These are phyloP conservation scores for Endocladia muricata DNA, from an alignment of 31 red algal genomes.

Conservation along the genomic window DNA sequence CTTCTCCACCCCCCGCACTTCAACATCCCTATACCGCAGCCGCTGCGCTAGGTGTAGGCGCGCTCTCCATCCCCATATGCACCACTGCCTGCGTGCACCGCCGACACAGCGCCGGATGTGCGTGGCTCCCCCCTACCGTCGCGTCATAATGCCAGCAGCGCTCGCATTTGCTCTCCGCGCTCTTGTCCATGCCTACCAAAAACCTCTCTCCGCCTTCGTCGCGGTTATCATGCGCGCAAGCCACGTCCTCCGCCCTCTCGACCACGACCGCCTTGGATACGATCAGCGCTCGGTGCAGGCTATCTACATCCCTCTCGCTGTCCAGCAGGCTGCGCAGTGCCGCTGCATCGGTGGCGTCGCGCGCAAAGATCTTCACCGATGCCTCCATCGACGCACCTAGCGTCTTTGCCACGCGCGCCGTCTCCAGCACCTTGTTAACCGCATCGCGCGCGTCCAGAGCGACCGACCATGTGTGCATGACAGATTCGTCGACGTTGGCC, in stretches of 20 bases:
- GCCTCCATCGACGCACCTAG: constrained; percentile 93
- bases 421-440: constrained; percentile 92
- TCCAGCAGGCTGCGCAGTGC: constrained; percentile 18
- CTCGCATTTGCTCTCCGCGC: constrained; percentile 73
- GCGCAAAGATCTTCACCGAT: constrained; percentile 55
- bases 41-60: constrained; percentile 23
- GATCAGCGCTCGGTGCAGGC: constrained; percentile 78
- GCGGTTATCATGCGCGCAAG: constrained; percentile 52
- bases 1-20: neutral
- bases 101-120: constrained; percentile 61
- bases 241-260: constrained; percentile 18
- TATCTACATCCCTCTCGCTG: constrained; percentile 70
- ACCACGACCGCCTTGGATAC: constrained; percentile 71
- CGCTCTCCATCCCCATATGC: constrained; percentile 46
- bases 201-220: constrained; percentile 6
- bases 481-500: constrained; percentile 6
- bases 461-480: constrained; percentile 47
- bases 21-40: neutral
- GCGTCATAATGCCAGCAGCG: constrained; percentile 93
- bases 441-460: constrained; percentile 69
- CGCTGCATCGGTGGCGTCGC: constrained; percentile 18
- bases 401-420: constrained; percentile 68
- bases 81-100: constrained; percentile 68
- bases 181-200: constrained; percentile 69
- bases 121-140: constrained; percentile 39